Evolutionary conservation across 768 basidiomycete species (phyloP).

Genomic region (Leccinum variicolor): DNA sequence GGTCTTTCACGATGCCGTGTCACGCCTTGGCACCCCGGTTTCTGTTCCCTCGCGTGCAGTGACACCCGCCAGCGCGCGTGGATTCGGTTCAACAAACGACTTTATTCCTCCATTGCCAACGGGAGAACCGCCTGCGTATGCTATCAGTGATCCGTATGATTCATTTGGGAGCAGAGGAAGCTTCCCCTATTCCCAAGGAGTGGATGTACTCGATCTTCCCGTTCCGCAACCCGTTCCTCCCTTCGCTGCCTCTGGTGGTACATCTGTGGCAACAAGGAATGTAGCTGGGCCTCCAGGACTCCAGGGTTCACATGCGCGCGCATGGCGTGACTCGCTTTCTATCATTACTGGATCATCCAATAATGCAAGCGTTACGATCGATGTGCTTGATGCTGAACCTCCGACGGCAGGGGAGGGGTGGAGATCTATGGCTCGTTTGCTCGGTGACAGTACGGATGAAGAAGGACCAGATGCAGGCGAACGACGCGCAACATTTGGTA

Average conservation of each 20-base stretch:
- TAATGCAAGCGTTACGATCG: slow-evolving; percentile 41
- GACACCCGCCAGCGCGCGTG: slow-evolving; percentile 39
- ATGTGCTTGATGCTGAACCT: slow-evolving; percentile 68
- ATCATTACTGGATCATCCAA: slow-evolving; percentile 32
- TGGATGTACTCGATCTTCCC: slow-evolving; percentile 54
- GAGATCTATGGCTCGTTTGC: slow-evolving; percentile 45
- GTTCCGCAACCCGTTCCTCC: slow-evolving; percentile 55
- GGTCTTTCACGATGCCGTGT: slow-evolving; percentile 60
- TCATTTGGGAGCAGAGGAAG: slow-evolving; percentile 23
- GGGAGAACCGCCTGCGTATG: slow-evolving; percentile 31
- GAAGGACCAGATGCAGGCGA: slow-evolving; percentile 25
- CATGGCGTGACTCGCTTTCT: slow-evolving; percentile 35
- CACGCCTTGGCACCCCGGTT: slow-evolving; percentile 42
- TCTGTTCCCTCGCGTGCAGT: slow-evolving; percentile 42
- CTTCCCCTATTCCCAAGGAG: slow-evolving; percentile 25
- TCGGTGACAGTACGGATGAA: slow-evolving; percentile 14
- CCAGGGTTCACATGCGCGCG: slow-evolving; percentile 23
- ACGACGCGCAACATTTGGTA: slow-evolving; percentile 58
- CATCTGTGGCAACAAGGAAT: slow-evolving; percentile 21
- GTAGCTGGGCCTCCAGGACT: slow-evolving; percentile 38
- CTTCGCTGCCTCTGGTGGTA: slow-evolving; percentile 41
- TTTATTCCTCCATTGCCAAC: slow-evolving; percentile 17
- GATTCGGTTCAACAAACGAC: slow-evolving; percentile 4
- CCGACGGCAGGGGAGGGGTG: slow-evolving; percentile 60
- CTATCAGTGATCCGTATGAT: slow-evolving; percentile 29